These are phyloP conservation scores for Dillenia turbinata DNA, from an alignment of 164 flowering plant species.

Conservation along the genomic window DNA sequence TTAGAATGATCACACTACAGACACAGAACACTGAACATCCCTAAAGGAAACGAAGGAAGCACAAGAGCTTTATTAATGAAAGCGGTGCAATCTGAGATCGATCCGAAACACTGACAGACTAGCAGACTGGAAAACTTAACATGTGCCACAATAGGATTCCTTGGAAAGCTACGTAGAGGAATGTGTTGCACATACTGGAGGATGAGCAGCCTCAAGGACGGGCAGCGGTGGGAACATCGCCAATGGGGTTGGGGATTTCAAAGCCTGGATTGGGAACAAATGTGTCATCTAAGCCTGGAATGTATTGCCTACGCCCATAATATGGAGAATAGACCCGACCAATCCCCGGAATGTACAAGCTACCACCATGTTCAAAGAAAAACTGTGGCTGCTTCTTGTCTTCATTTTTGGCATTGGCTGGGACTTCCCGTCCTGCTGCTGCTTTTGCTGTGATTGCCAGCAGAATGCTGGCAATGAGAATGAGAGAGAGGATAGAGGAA, in stretches of 20 bases:
- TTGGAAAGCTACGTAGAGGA: background rate
- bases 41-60: too few relatives aligned
- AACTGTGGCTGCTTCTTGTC: conserved; percentile 29
- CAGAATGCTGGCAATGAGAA: conserved; percentile 19
- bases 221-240: conserved; percentile 1
- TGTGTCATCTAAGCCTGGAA: conserved; percentile 47
- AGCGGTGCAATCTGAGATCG: too few relatives aligned
- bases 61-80: too few relatives aligned
- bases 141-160: background rate
- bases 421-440: conserved; percentile 20
- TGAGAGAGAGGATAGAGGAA: conserved; percentile 11
- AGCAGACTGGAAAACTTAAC: background rate
- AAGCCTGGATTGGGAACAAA: conserved; percentile 35
- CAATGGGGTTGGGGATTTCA: conserved; percentile 33
- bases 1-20: too few relatives aligned
- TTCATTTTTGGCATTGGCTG: conserved; percentile 4
- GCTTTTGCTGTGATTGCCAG: conserved; percentile 9
- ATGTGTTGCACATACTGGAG: conserved; percentile 5
- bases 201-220: conserved; percentile 6
- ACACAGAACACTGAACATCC: too few relatives aligned
- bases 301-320: conserved; percentile 7
- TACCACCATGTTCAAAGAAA: conserved; percentile 15
- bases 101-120: too few relatives aligned
- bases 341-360: conserved; percentile 31
- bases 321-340: conserved; percentile 15